A percentile compares a stretch with the other conserved stretches of the same genome.
Evolutionary conservation across 495 filamentous ascomycete genomes (phyloP).

Genomic region (Lentithecium fluviatile): DNA sequence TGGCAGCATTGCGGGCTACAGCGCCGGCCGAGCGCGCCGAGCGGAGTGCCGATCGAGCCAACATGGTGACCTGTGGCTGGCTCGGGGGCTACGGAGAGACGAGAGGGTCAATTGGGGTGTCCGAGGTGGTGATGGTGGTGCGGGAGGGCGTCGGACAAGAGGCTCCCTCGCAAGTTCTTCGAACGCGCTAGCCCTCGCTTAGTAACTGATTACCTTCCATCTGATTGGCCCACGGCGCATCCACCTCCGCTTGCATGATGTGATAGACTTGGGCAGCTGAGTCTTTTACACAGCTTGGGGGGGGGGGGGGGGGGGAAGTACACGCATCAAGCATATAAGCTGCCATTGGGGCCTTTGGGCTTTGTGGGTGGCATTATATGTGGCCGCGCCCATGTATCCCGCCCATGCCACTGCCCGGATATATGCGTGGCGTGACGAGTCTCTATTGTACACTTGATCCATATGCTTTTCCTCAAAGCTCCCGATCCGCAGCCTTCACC

Average conservation of each 20-base stretch:
- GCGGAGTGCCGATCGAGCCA: constrained; percentile 81
- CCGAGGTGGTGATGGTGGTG: constrained; percentile 26
- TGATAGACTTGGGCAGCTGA: too few relatives aligned
- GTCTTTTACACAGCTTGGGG: too few relatives aligned
- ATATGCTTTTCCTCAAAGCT: constrained; percentile 46
- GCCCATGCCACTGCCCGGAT: too few relatives aligned
- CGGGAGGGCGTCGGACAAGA: constrained; percentile 13
- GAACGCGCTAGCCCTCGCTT: not conserved
- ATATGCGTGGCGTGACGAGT: not conserved
- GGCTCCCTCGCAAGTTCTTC: constrained; percentile 16
- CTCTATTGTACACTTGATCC: not conserved
- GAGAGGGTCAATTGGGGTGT: constrained; percentile 33
- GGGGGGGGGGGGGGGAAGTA: too few relatives aligned
- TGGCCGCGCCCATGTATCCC: too few relatives aligned
- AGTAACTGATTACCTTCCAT: constrained; percentile 8
- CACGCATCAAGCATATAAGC: too few relatives aligned
- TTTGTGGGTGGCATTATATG: too few relatives aligned
- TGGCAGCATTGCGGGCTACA: constrained; percentile 59
- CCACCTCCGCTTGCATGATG: constrained; percentile 11
- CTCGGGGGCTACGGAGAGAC: constrained; percentile 24
- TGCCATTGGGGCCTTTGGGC: too few relatives aligned
- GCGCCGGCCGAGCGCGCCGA: constrained; percentile 73
- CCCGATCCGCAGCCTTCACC: constrained; percentile 58
- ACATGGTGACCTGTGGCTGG: constrained; percentile 59
- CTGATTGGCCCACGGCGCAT: constrained; percentile 9